Percentiles rank a stretch among this genome's conserved stretches.
phyloP scores from a whole-genome alignment of 2,329 filamentous ascomycete species.

The Fusarium mexicanum region DNA sequence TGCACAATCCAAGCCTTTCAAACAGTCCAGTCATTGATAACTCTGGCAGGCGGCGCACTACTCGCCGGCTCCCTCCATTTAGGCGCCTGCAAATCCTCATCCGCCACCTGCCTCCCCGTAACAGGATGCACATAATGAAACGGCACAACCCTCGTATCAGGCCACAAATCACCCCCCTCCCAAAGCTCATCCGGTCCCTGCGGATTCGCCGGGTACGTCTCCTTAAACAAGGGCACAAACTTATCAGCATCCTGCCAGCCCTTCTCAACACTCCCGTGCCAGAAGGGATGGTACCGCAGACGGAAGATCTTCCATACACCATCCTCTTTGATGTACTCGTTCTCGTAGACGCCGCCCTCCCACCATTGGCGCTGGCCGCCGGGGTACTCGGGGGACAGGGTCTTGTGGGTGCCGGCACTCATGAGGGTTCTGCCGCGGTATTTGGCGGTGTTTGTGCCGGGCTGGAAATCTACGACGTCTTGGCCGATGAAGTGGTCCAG shows the following conservation, averaged over 20 bases:
- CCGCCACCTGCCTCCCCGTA: neutral
- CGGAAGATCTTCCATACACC: neutral
- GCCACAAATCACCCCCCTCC: neutral
- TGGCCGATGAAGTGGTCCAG: neutral
- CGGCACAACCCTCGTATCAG: neutral
- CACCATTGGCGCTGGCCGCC: neutral
- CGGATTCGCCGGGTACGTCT: neutral
- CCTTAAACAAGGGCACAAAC: neutral
- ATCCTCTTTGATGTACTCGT: neutral
- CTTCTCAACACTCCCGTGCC: neutral
- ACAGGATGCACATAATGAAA: neutral
- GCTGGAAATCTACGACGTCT: neutral
- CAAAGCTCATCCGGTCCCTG: neutral
- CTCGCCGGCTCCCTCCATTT: neutral
- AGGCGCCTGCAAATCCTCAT: neutral
- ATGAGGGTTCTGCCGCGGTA: neutral
- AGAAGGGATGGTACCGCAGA: neutral
- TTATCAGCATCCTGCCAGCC: neutral
- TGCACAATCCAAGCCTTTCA: neutral
- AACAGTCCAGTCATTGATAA: neutral
- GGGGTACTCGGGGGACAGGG: rapidly evolving
- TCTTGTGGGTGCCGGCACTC: neutral
- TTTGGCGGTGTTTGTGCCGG: neutral
- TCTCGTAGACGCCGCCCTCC: neutral
- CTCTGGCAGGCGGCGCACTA: neutral